These are phyloP conservation scores for Claviceps sp. DNA, from an alignment of 2,329 filamentous ascomycete species.

Conservation along the genomic window DNA sequence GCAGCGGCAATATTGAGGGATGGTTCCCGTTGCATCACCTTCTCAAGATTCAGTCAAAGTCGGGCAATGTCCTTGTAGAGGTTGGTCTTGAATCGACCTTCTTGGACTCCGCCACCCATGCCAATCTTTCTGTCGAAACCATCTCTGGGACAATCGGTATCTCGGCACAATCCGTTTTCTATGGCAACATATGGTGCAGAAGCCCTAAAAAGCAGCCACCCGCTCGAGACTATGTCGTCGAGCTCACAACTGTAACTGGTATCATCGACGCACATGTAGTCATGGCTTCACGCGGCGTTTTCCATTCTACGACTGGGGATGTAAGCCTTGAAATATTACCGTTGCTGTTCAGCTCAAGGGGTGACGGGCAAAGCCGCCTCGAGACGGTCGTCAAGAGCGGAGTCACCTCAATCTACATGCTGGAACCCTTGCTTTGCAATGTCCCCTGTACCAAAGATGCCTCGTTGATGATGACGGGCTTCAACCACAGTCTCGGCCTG, in stretches of 20 bases:
- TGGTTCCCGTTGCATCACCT: constrained; percentile 38
- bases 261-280: constrained; percentile 20
- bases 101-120: no score
- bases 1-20: no score
- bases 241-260: not conserved
- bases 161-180: not conserved
- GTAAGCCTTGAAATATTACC: constrained; percentile 23
- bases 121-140: no score
- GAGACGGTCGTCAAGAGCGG: constrained; percentile 33
- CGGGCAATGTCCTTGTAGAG: constrained; percentile 23
- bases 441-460: no score
- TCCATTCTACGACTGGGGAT: constrained; percentile 28
- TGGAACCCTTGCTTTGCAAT: no score
- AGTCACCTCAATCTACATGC: constrained; percentile 16
- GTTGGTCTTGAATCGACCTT: no score
- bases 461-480: no score
- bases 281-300: constrained; percentile 21
- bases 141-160: not conserved
- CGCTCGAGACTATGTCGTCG: not conserved
- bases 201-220: not conserved
- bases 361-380: constrained; percentile 16
- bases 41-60: constrained; percentile 29
- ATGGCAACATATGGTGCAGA: no score
- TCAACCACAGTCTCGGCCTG: no score
- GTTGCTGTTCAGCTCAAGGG: constrained; percentile 26